phyloP scores from a whole-genome alignment of 108 stramenopile species.

The Skeletonema potamos region DNA sequence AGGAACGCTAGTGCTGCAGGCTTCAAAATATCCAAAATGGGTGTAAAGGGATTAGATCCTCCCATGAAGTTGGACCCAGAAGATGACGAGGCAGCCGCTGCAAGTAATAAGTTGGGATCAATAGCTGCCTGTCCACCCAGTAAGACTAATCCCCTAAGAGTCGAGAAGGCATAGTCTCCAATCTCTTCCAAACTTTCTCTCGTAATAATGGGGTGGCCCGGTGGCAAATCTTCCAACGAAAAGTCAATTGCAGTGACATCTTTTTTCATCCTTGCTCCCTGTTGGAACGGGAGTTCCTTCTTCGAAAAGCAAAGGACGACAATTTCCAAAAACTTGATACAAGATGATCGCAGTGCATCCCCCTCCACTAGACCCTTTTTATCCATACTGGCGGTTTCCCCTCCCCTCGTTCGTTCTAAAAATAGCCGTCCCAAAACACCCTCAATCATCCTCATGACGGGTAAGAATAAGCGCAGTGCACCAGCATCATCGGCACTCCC shows the following conservation, averaged over 20 bases:
- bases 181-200: constrained; percentile 83
- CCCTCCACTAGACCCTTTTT: constrained; percentile 6
- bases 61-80: constrained; percentile 32
- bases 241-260: constrained; percentile 67
- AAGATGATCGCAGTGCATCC: constrained; percentile 76
- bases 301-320: constrained; percentile 81
- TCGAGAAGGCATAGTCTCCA: constrained; percentile 84
- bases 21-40: constrained; percentile 76
- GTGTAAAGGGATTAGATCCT: constrained; percentile 57
- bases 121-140: constrained; percentile 86
- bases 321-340: constrained; percentile 90
- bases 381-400: background rate
- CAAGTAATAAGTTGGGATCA: constrained; percentile 68
- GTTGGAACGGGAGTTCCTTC: constrained; percentile 57
- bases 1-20: constrained; percentile 83
- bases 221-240: constrained; percentile 83
- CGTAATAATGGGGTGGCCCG: constrained; percentile 90
- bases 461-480: constrained; percentile 72
- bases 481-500: constrained; percentile 80
- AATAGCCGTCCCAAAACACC: constrained; percentile 58
- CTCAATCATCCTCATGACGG: constrained; percentile 87
- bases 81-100: constrained; percentile 26
- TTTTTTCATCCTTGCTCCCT: constrained; percentile 45
- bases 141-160: constrained; percentile 72
- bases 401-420: constrained; percentile 22